phyloP scores from a whole-genome alignment of 306 rosid species.

The Lathyrus oleraceus region DNA sequence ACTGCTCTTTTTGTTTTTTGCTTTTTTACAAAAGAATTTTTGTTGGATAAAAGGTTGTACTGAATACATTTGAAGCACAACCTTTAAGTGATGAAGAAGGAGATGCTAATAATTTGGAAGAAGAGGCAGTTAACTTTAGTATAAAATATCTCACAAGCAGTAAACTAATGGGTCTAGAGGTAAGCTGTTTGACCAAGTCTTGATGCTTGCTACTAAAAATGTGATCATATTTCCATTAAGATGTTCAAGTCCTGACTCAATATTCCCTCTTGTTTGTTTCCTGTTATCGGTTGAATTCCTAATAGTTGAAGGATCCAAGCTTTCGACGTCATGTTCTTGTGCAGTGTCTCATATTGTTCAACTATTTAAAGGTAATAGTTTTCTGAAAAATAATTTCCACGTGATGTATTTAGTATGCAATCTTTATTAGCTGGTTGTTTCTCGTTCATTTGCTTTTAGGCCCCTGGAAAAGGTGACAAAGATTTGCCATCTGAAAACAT shows the following conservation, averaged over 20 bases:
- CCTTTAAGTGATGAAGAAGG: slow-evolving; percentile 96
- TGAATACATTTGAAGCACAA: slow-evolving; percentile 92
- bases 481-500: slow-evolving; percentile 87
- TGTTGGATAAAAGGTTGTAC: slow-evolving; percentile 59
- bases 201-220: slow-evolving; percentile 20
- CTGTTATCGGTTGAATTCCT: slow-evolving; percentile 18
- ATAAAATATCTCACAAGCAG: slow-evolving; percentile 97
- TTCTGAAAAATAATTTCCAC: slow-evolving; percentile 8
- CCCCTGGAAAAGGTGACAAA: slow-evolving; percentile 89
- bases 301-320: slow-evolving; percentile 89
- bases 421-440: slow-evolving; percentile 30
- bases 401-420: neutral
- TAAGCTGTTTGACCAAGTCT: slow-evolving; percentile 39
- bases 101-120: slow-evolving; percentile 89
- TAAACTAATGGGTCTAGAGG: slow-evolving; percentile 96
- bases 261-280: slow-evolving; percentile 21
- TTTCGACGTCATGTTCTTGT: slow-evolving; percentile 91
- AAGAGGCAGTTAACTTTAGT: slow-evolving; percentile 82
- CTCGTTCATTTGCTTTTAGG: slow-evolving; percentile 54
- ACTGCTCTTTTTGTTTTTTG: slow-evolving; percentile 20
- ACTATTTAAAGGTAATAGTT: slow-evolving; percentile 78
- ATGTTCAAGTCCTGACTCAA: slow-evolving; percentile 30
- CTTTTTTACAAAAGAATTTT: slow-evolving; percentile 29
- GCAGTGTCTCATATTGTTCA: slow-evolving; percentile 93
- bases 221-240: slow-evolving; percentile 16